phyloP scores from a whole-genome alignment of 257 asterid species.

The Gentiana dahurica region DNA sequence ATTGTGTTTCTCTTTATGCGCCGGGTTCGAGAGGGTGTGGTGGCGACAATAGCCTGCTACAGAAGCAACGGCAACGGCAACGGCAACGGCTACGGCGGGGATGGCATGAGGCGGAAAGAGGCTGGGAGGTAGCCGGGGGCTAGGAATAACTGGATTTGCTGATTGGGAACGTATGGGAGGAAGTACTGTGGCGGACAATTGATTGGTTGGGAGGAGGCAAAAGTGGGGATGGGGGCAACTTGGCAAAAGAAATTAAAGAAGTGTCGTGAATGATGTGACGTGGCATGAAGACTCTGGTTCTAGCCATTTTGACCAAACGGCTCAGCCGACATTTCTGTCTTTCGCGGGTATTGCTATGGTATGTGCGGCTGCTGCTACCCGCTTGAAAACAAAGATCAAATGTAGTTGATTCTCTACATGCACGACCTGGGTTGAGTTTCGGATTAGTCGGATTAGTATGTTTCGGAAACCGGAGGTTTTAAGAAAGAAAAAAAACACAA shows the following conservation, averaged over 20 bases:
- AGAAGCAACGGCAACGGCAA: background rate
- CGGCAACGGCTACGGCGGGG: background rate
- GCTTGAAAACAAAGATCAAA: no score
- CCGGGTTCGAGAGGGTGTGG: background rate
- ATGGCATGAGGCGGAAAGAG: conserved; percentile 2
- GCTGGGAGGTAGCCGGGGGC: background rate
- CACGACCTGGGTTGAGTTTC: no score
- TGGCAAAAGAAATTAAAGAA: background rate
- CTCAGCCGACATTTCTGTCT: no score
- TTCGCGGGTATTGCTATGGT: no score
- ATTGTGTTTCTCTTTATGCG: background rate
- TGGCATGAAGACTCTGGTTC: background rate
- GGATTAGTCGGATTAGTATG: no score
- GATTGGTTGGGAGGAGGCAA: conserved; percentile 7
- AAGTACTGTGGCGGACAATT: background rate
- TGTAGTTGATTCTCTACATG: no score
- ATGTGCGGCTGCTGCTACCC: no score
- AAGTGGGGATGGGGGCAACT: background rate
- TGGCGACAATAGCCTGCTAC: background rate
- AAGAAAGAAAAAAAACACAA: no score
- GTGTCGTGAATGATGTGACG: background rate
- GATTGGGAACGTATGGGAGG: no score
- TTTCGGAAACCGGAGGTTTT: no score
- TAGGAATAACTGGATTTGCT: background rate
- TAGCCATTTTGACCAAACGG: no score